A percentile compares a stretch with the other conserved stretches of the same genome.
Conservation (phyloP, 768 basidiomycete genomes). For the Kwoniella dendrophila region DNA sequence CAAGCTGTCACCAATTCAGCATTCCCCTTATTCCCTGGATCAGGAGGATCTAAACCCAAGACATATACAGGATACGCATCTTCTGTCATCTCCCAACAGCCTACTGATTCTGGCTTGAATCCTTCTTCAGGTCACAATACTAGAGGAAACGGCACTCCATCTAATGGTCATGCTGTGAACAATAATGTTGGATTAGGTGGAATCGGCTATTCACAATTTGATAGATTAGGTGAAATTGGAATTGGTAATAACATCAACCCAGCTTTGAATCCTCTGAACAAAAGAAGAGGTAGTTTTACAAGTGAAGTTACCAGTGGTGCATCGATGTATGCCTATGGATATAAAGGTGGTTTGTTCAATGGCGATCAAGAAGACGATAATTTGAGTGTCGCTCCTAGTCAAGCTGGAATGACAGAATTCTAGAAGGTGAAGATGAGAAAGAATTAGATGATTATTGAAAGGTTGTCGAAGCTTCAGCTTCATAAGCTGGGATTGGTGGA, state of each 20-base stretch:
- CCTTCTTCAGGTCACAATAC: constrained; percentile 55
- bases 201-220: constrained; percentile 87
- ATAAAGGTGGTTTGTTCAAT: constrained; percentile 51
- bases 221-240: constrained; percentile 63
- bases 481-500: no score
- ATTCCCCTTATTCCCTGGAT: constrained; percentile 61
- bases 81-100: constrained; percentile 91
- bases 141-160: constrained; percentile 66
- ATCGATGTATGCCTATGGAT: constrained; percentile 51
- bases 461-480: no score
- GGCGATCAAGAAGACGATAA: constrained; percentile 44
- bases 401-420: constrained; percentile 55
- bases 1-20: constrained; percentile 76
- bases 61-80: constrained; percentile 80
- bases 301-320: constrained; percentile 50
- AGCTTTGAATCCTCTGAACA: constrained; percentile 41
- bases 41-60: constrained; percentile 69
- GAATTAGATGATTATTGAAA: background rate
- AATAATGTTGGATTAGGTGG: constrained; percentile 57
- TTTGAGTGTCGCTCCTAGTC: constrained; percentile 53
- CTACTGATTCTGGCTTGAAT: constrained; percentile 56
- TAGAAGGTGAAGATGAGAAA: constrained; percentile 24
- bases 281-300: constrained; percentile 13
- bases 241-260: background rate
- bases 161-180: no score